A percentile compares a stretch with the other conserved stretches of the same genome.
Conservation (phyloP, 2,329 filamentous ascomycete genomes). For the Trichoderma cornu-damae region DNA sequence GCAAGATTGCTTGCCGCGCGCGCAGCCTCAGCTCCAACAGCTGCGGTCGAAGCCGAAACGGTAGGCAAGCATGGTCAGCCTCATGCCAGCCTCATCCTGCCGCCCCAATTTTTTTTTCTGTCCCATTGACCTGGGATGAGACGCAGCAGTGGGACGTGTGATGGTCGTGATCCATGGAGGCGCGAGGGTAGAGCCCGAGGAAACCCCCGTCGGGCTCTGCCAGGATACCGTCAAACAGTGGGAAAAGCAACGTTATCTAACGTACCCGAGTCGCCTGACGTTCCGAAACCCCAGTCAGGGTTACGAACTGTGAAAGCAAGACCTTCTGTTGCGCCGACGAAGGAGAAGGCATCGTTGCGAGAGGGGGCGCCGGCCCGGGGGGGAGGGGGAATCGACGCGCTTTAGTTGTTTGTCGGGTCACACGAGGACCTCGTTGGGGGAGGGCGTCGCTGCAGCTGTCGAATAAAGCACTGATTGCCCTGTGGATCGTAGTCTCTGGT, state of each 20-base stretch:
- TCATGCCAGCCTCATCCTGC: conserved; percentile 14
- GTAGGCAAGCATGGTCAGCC: conserved; percentile 7
- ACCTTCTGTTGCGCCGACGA: conserved; percentile 38
- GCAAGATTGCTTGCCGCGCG: conserved; percentile 4
- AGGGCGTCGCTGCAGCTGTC: background rate
- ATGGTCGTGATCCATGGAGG: conserved; percentile 7
- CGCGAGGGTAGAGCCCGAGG: background rate
- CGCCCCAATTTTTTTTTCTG: conserved; percentile 13
- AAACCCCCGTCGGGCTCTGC: conserved; percentile 1
- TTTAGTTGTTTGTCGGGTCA: conserved; percentile 5
- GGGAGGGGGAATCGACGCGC: conserved; percentile 14
- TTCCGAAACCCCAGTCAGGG: conserved; percentile 41
- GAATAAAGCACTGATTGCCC: conserved; percentile 2
- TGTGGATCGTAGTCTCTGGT: background rate
- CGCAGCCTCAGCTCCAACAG: conserved; percentile 8
- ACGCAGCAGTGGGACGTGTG: conserved; percentile 5
- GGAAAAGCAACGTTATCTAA: conserved; percentile 20
- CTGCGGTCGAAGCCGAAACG: conserved; percentile 16
- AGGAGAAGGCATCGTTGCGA: conserved; percentile 33
- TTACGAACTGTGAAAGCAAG: conserved; percentile 39
- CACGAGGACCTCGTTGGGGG: conserved; percentile 9
- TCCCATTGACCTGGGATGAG: conserved; percentile 16
- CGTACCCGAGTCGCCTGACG: conserved; percentile 43
- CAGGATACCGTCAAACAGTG: background rate
- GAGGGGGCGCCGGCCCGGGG: conserved; percentile 7